phyloP scores from a whole-genome alignment of 2,329 filamentous ascomycete genomes.

The Penicillium frequentans region DNA sequence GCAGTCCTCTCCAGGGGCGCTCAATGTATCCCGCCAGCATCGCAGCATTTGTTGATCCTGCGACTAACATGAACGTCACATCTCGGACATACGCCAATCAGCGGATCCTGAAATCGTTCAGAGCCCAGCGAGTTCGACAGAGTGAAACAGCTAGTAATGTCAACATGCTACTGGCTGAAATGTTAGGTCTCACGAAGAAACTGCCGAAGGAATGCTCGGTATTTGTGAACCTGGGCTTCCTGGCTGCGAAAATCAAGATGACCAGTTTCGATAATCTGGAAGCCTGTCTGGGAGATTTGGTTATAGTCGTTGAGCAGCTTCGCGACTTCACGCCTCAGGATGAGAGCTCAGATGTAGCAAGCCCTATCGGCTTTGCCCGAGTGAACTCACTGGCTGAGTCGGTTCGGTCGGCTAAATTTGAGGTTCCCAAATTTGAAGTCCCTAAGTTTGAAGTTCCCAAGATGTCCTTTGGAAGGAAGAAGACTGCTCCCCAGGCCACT shows the following conservation, averaged over 20 bases:
- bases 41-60: background rate
- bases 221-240: background rate
- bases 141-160: background rate
- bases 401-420: background rate
- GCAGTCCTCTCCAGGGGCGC: background rate
- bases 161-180: background rate
- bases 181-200: background rate
- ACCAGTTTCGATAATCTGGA: background rate
- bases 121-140: background rate
- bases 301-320: background rate
- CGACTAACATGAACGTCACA: background rate
- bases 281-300: background rate
- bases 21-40: background rate
- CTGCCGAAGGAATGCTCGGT: background rate
- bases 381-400: background rate
- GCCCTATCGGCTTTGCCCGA: background rate
- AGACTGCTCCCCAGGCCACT: background rate
- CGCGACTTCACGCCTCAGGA: background rate
- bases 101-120: background rate
- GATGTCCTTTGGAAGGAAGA: constrained; percentile 1
- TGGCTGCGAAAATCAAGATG: background rate
- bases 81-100: background rate
- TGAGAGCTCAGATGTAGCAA: background rate
- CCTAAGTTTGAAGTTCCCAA: background rate
- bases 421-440: background rate